phyloP scores from a whole-genome alignment of 2,329 filamentous ascomycete species.

The Microcyclosporella mali region DNA sequence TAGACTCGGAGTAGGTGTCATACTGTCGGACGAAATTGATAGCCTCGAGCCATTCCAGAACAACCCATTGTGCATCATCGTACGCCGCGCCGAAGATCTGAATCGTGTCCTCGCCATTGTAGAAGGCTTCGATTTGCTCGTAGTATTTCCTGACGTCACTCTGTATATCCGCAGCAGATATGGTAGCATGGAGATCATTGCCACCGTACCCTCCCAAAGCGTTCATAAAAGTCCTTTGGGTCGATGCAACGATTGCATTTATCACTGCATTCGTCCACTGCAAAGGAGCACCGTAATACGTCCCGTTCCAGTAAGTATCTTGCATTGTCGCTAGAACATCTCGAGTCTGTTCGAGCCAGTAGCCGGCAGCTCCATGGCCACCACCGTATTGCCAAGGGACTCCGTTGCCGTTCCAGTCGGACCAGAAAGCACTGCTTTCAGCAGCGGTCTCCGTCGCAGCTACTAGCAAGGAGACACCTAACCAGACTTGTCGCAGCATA shows the following conservation, averaged over 20 bases:
- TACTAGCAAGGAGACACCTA: slow-evolving; percentile 1
- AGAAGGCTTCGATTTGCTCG: slow-evolving; percentile 25
- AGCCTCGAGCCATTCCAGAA: slow-evolving; percentile 31
- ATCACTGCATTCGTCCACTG: slow-evolving; percentile 29
- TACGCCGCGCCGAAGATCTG: slow-evolving; percentile 31
- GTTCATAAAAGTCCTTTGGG: slow-evolving; percentile 18
- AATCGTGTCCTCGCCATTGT: slow-evolving; percentile 23
- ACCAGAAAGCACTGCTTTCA: slow-evolving; percentile 12
- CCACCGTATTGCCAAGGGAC: slow-evolving; percentile 16
- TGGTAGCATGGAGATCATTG: slow-evolving; percentile 8
- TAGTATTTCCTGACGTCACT: slow-evolving; percentile 24
- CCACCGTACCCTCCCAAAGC: slow-evolving; percentile 13
- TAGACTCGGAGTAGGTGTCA: slow-evolving; percentile 34
- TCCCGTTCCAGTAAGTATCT: slow-evolving; percentile 27
- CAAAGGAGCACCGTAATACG: slow-evolving; percentile 22
- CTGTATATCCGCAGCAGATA: slow-evolving; percentile 13
- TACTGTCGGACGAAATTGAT: slow-evolving; percentile 30
- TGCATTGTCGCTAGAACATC: slow-evolving; percentile 25
- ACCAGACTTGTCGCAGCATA: slow-evolving; percentile 8
- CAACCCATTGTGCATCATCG: slow-evolving; percentile 33
- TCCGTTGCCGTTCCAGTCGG: slow-evolving; percentile 5
- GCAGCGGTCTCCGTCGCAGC: slow-evolving; percentile 1
- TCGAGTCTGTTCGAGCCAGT: slow-evolving; percentile 27
- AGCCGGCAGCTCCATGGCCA: slow-evolving; percentile 10
- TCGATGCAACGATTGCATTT: slow-evolving; percentile 22